Conservation (phyloP, 495 filamentous ascomycete genomes). For the Astrothelium subdiscretum region DNA sequence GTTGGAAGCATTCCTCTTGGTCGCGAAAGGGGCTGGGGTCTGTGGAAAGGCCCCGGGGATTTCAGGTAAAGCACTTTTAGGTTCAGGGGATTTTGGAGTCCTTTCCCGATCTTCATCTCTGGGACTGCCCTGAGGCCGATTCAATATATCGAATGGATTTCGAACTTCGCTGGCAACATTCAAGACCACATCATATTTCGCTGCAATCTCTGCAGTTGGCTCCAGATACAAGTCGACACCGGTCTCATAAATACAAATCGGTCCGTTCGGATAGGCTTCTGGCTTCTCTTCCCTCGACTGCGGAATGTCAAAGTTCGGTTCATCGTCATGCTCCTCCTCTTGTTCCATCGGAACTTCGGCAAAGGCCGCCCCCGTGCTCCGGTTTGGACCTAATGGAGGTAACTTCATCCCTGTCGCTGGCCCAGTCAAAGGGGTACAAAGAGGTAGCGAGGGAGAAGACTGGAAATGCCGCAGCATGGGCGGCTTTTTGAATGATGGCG, state of each 20-base stretch:
- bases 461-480: constrained; percentile 49
- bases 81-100: constrained; percentile 6
- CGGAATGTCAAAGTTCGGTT: constrained; percentile 59
- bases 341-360: constrained; percentile 22
- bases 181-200: constrained; percentile 80
- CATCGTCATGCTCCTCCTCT: constrained; percentile 48
- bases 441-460: constrained; percentile 51
- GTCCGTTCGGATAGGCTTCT: constrained; percentile 85
- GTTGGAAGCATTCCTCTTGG: not conserved
- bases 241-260: constrained; percentile 84
- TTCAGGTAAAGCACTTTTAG: constrained; percentile 20
- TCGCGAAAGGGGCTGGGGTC: constrained; percentile 3
- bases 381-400: constrained; percentile 33
- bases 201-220: constrained; percentile 73
- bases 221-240: constrained; percentile 88
- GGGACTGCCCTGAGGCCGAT: not conserved
- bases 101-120: not conserved
- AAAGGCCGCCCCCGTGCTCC: constrained; percentile 19
- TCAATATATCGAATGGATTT: constrained; percentile 60
- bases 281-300: constrained; percentile 72
- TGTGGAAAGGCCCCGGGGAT: constrained; percentile 10
- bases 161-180: constrained; percentile 91
- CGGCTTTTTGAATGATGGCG: constrained; percentile 25
- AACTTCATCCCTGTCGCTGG: constrained; percentile 55
- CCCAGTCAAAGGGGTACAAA: constrained; percentile 47